A percentile compares a stretch with the other conserved stretches of the same genome.
phyloP scores from a whole-genome alignment of 768 basidiomycete species.

The Lenzites betulinus region DNA sequence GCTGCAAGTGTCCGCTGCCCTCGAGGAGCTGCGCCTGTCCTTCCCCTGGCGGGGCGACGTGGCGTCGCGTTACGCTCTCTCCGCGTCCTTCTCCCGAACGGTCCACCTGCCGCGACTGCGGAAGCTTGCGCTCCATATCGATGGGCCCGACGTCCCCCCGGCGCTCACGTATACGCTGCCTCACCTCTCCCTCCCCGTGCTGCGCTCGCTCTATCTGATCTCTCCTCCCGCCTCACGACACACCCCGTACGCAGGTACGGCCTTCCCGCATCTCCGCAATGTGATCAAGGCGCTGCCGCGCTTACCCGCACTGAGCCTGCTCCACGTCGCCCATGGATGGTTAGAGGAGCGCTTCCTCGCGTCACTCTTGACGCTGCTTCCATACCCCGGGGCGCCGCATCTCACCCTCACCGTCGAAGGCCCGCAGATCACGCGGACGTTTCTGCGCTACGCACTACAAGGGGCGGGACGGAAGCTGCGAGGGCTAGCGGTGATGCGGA shows the following conservation, averaged over 20 bases:
- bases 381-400: constrained; percentile 16
- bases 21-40: constrained; percentile 56
- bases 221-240: constrained; percentile 26
- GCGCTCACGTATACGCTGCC: constrained; percentile 57
- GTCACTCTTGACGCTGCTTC: constrained; percentile 24
- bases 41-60: constrained; percentile 42
- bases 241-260: background rate
- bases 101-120: constrained; percentile 49
- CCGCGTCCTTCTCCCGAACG: constrained; percentile 33
- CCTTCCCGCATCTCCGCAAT: constrained; percentile 26
- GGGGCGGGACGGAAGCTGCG: constrained; percentile 10
- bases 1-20: constrained; percentile 51
- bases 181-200: constrained; percentile 49
- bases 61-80: constrained; percentile 27
- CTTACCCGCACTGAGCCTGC: constrained; percentile 23
- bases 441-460: constrained; percentile 22
- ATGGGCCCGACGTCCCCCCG: constrained; percentile 58
- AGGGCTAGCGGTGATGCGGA: constrained; percentile 19
- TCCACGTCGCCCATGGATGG: constrained; percentile 30
- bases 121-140: constrained; percentile 51
- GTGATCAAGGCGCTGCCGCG: constrained; percentile 28
- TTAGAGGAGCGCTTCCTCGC: constrained; percentile 28
- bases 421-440: constrained; percentile 22
- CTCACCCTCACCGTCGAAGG: constrained; percentile 29
- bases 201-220: constrained; percentile 49